Conservation (phyloP, 805 yeast species). For the Wickerhamiella sorbophila region DNA sequence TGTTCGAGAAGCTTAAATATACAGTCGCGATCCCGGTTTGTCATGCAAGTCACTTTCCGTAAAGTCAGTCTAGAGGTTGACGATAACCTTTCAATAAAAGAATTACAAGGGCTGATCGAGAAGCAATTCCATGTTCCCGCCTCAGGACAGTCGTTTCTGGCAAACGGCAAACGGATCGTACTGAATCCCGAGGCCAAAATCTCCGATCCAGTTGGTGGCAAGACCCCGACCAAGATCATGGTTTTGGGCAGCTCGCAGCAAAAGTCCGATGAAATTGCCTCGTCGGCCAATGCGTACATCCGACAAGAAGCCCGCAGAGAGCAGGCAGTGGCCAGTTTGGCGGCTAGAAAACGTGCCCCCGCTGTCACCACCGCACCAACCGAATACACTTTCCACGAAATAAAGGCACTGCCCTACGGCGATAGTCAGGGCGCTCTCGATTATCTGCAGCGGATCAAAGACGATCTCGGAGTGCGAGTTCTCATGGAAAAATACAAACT, state of each 20-base stretch:
- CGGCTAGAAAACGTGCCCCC: constrained; percentile 5
- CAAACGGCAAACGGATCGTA: constrained; percentile 20
- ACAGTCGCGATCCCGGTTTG: too few relatives aligned
- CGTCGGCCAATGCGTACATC: constrained; percentile 16
- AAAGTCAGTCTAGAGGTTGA: constrained; percentile 8
- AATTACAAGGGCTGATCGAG: constrained; percentile 18
- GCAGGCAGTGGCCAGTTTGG: constrained; percentile 10
- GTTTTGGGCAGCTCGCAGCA: constrained; percentile 22
- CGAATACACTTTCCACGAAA: constrained; percentile 22
- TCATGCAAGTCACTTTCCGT: constrained; percentile 1
- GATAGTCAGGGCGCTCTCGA: constrained; percentile 21
- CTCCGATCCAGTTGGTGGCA: constrained; percentile 10
- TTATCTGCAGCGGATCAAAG: constrained; percentile 21
- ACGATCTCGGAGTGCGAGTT: constrained; percentile 26
- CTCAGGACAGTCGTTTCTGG: constrained; percentile 21
- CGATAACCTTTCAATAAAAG: constrained; percentile 11
- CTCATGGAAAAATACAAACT: constrained; percentile 26
- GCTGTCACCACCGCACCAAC: neutral
- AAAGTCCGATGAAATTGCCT: constrained; percentile 16
- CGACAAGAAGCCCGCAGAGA: constrained; percentile 11
- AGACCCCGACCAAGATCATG: constrained; percentile 15
- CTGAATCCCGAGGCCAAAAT: constrained; percentile 9
- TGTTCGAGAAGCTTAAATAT: too few relatives aligned
- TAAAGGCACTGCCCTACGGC: constrained; percentile 24
- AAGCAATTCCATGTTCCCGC: constrained; percentile 19